phyloP scores from a whole-genome alignment of 2,329 filamentous ascomycete genomes.

The Didymosphaeria variabile region DNA sequence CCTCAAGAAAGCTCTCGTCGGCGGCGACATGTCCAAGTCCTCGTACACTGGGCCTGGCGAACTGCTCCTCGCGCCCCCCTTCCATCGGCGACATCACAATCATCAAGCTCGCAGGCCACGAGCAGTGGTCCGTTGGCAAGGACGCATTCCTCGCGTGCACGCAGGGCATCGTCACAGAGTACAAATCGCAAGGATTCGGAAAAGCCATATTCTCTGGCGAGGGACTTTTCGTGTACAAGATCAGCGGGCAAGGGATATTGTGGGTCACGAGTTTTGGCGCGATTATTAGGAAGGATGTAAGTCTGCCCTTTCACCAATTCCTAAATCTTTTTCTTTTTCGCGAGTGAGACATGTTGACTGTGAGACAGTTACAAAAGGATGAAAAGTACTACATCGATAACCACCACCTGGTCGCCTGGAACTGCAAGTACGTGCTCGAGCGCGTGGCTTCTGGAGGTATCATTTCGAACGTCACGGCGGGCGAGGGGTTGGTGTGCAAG shows the following conservation, averaged over 20 bases:
- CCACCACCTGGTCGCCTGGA: slow-evolving; percentile 95
- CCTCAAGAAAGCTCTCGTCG: slow-evolving; percentile 87
- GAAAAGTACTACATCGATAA: slow-evolving; percentile 95
- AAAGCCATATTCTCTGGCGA: slow-evolving; percentile 96
- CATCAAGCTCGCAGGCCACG: slow-evolving; percentile 74
- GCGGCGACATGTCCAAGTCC: slow-evolving; percentile 80
- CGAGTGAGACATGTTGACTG: slow-evolving; percentile 7
- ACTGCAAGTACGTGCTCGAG: slow-evolving; percentile 91
- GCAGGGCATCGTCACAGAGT: slow-evolving; percentile 85
- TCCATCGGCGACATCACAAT: slow-evolving; percentile 86
- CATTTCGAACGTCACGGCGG: slow-evolving; percentile 83
- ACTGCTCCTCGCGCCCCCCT: slow-evolving; percentile 78
- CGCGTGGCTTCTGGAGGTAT: slow-evolving; percentile 90
- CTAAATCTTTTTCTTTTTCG: neutral
- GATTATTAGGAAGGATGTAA: slow-evolving; percentile 91
- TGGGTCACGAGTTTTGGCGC: slow-evolving; percentile 96
- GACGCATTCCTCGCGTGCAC: slow-evolving; percentile 89
- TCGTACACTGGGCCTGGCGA: slow-evolving; percentile 91
- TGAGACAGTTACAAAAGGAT: slow-evolving; percentile 62
- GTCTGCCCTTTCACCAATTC: slow-evolving; percentile 49
- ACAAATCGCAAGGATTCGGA: slow-evolving; percentile 82
- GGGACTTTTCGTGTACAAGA: slow-evolving; percentile 88
- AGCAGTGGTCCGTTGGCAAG: slow-evolving; percentile 84
- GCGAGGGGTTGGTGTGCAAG: slow-evolving; percentile 91
- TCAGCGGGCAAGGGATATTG: slow-evolving; percentile 79